Evolutionary conservation across 495 filamentous ascomycete species (phyloP).

Genomic region (Penicillium roqueforti): DNA sequence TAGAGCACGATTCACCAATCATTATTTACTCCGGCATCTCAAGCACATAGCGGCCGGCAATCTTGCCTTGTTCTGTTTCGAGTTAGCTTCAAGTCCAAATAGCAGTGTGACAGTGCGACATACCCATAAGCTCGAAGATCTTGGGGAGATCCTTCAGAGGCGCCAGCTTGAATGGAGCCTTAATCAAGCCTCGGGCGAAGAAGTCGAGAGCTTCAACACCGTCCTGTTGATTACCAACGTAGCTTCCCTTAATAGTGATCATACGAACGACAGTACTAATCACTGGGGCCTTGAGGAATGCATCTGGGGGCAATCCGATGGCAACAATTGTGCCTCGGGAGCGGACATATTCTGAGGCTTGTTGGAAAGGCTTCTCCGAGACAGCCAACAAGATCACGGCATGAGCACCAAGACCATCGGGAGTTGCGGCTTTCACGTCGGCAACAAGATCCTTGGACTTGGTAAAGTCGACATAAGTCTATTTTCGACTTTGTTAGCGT

Average conservation of each 20-base stretch:
- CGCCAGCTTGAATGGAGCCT: slow-evolving; percentile 77
- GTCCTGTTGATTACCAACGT: slow-evolving; percentile 87
- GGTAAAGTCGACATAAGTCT: slow-evolving; percentile 72
- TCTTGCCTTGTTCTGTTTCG: slow-evolving; percentile 55
- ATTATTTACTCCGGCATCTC: slow-evolving; percentile 52
- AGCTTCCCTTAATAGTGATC: slow-evolving; percentile 89
- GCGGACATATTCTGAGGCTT: slow-evolving; percentile 81
- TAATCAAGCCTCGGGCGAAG: slow-evolving; percentile 76
- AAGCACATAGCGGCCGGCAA: slow-evolving; percentile 81
- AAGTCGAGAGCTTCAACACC: slow-evolving; percentile 84
- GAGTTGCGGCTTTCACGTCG: slow-evolving; percentile 73
- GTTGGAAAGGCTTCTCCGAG: slow-evolving; percentile 88
- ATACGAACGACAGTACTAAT: slow-evolving; percentile 82
- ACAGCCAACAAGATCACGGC: slow-evolving; percentile 84
- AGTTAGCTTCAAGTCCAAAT: neutral
- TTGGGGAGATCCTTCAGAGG: slow-evolving; percentile 72
- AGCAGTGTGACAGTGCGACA: neutral
- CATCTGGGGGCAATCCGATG: slow-evolving; percentile 78
- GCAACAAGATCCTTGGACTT: slow-evolving; percentile 69
- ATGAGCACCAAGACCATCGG: slow-evolving; percentile 78
- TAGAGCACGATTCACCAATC: neutral
- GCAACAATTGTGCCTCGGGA: slow-evolving; percentile 74
- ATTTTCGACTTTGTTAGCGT: slow-evolving; percentile 5
- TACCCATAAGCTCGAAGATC: slow-evolving; percentile 69
- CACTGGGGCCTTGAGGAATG: slow-evolving; percentile 75